These are phyloP conservation scores for Globisporangium radiosum DNA, from an alignment of 352 stramenopile genomes.

Conservation along the genomic window DNA sequence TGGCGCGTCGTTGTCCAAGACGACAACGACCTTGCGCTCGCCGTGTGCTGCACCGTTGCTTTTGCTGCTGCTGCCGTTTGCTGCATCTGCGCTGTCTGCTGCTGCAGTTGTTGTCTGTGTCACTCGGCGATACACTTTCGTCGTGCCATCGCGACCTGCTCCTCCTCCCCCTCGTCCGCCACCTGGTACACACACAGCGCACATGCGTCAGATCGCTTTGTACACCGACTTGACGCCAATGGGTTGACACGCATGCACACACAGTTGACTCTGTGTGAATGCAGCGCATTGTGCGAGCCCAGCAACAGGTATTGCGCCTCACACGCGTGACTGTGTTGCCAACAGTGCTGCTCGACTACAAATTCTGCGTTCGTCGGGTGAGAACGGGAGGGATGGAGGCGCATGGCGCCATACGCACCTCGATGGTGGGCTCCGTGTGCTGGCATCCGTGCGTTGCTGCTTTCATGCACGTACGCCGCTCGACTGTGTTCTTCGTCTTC, in stretches of 20 bases:
- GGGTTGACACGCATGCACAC: too few species aligned
- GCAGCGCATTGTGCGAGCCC: background rate
- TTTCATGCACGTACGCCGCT: slow-evolving; percentile 27
- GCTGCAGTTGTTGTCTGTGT: background rate
- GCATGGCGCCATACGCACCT: slow-evolving; percentile 12
- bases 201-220: background rate
- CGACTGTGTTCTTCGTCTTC: background rate
- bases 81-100: background rate
- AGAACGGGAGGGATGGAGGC: background rate
- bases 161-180: slow-evolving; percentile 13
- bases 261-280: background rate
- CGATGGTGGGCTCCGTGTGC: slow-evolving; percentile 18
- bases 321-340: background rate
- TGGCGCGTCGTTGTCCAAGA: slow-evolving; percentile 5
- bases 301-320: too few species aligned
- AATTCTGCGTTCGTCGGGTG: background rate
- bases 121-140: slow-evolving; percentile 10
- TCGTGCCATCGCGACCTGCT: slow-evolving; percentile 2
- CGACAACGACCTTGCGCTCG: slow-evolving; percentile 8
- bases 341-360: background rate
- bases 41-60: background rate
- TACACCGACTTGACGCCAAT: too few species aligned
- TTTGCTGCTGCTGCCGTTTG: background rate
- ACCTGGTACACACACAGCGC: background rate
- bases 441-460: slow-evolving; percentile 17